These are phyloP conservation scores for Claviceps fusiformis DNA, from an alignment of 2,329 filamentous ascomycete species.

Conservation along the genomic window DNA sequence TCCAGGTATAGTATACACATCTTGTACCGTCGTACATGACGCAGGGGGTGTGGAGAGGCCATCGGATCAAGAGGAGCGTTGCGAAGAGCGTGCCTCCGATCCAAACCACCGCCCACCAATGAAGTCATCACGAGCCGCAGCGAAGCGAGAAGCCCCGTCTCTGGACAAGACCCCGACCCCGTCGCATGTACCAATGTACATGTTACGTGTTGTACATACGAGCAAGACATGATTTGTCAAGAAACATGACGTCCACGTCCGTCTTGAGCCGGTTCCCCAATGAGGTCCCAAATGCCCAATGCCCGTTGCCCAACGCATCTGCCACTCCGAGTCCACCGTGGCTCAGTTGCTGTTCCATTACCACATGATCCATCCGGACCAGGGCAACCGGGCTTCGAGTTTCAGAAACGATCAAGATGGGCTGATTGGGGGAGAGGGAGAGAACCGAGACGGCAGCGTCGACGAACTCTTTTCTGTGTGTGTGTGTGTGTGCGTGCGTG, in stretches of 20 bases:
- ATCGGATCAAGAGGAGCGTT: too few relatives aligned
- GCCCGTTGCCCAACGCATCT: background rate
- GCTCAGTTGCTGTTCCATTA: background rate
- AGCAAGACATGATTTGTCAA: conserved; percentile 5
- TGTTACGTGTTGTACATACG: conserved; percentile 3
- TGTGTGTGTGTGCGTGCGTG: too few relatives aligned
- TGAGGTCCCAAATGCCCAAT: background rate
- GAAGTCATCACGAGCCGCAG: background rate
- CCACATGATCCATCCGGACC: background rate
- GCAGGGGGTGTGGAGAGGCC: too few relatives aligned
- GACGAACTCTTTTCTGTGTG: background rate
- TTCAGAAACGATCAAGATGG: conserved; percentile 9
- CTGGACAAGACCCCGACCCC: background rate
- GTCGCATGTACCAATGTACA: too few relatives aligned
- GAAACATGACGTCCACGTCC: background rate
- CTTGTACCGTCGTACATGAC: too few relatives aligned
- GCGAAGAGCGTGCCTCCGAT: background rate
- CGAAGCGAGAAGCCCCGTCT: background rate
- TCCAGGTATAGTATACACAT: too few relatives aligned
- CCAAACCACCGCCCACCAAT: background rate
- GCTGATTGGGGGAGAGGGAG: conserved; percentile 1
- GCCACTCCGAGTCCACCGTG: background rate
- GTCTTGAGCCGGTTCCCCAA: background rate
- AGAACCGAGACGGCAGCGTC: background rate
- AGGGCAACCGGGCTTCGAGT: background rate